Percentiles rank a stretch among this genome's conserved stretches.
phyloP scores from a whole-genome alignment of 768 basidiomycete genomes.

The Auricularia auricula-judae region DNA sequence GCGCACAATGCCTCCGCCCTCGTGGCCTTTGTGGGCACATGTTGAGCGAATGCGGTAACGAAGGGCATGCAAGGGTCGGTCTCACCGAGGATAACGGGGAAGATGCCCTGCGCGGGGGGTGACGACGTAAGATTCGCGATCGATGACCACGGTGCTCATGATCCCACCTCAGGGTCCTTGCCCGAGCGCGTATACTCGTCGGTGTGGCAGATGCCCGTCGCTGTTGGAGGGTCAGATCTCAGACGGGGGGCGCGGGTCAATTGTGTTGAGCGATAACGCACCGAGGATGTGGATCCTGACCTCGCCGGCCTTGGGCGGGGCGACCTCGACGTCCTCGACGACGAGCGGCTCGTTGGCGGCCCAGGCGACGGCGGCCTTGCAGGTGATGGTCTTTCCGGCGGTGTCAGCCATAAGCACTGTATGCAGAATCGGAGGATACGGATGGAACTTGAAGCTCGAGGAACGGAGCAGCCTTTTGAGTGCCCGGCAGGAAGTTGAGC shows the following conservation, averaged over 20 bases:
- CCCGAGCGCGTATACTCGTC: conserved; percentile 96
- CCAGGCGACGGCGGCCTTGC: conserved; percentile 96
- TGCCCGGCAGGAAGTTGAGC: background rate
- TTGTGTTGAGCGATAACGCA: conserved; percentile 17
- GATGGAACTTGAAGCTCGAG: background rate
- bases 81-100: conserved; percentile 68
- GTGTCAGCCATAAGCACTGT: conserved; percentile 53
- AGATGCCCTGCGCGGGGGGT: conserved; percentile 47
- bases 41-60: background rate
- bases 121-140: conserved; percentile 8
- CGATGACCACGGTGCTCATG: background rate
- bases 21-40: conserved; percentile 45
- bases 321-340: conserved; percentile 88
- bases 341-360: conserved; percentile 76
- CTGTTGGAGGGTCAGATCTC: background rate
- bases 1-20: conserved; percentile 82
- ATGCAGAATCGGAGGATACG: background rate
- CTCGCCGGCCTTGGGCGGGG: conserved; percentile 81
- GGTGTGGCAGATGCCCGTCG: conserved; percentile 85
- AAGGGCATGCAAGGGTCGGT: background rate
- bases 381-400: conserved; percentile 62
- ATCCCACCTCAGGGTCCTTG: conserved; percentile 78
- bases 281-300: conserved; percentile 91
- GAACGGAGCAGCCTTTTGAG: background rate
- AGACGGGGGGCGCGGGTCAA: background rate